A percentile compares a stretch with the other conserved stretches of the same genome.
phyloP scores from a whole-genome alignment of 805 yeast species.

The Spathaspora passalidarum region DNA sequence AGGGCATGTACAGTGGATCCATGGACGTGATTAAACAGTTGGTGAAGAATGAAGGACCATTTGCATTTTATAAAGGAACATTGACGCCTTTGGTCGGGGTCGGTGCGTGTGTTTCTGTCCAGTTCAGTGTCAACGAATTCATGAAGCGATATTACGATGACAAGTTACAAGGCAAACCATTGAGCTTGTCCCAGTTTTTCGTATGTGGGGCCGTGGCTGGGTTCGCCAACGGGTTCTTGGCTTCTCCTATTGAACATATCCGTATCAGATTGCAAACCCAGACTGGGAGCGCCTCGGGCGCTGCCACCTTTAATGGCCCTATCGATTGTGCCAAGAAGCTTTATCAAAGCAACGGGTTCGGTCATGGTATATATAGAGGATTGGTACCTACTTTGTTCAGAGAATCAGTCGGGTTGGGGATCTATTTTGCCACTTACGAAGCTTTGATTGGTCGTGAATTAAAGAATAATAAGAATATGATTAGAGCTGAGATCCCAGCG shows the following conservation, averaged over 20 bases:
- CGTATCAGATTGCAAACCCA: conserved; percentile 93
- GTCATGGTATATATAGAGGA: conserved; percentile 71
- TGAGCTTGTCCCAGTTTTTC: conserved; percentile 68
- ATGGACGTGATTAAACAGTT: conserved; percentile 73
- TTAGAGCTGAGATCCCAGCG: conserved; percentile 77
- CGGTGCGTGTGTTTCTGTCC: conserved; percentile 97
- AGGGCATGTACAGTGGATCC: conserved; percentile 71
- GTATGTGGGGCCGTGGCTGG: conserved; percentile 91
- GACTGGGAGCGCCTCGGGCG: conserved; percentile 44
- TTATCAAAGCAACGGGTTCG: conserved; percentile 48
- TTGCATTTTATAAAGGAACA: conserved; percentile 45
- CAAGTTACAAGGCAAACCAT: conserved; percentile 41
- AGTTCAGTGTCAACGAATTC: conserved; percentile 90
- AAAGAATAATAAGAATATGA: conserved; percentile 33
- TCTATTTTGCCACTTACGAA: conserved; percentile 87
- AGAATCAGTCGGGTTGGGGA: conserved; percentile 86
- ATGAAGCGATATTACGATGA: conserved; percentile 77
- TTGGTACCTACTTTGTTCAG: conserved; percentile 77
- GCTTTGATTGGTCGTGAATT: conserved; percentile 72
- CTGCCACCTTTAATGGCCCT: conserved; percentile 71
- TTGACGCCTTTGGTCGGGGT: conserved; percentile 50
- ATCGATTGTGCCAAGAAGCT: conserved; percentile 65
- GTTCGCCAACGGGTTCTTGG: conserved; percentile 80
- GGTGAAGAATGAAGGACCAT: conserved; percentile 43
- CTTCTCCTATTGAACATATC: conserved; percentile 92